Base-by-base conservation (phyloP, 176 grass and related monocot genomes). In the Avena atlantica region DNA sequence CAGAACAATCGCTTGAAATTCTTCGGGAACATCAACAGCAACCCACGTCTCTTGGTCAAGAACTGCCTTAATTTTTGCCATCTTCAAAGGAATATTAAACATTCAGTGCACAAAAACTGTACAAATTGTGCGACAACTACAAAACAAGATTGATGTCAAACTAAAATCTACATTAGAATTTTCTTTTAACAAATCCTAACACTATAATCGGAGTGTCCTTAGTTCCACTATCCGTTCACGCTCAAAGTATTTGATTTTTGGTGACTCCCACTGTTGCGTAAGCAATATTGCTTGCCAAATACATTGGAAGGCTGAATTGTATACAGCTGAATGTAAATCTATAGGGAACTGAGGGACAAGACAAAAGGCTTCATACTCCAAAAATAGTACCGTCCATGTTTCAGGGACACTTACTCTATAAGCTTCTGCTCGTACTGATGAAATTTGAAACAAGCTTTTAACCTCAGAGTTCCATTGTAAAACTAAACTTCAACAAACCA, bases 11-110 rank as follows among this genome's bases (percentile, higher is more conserved):
- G 86, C 80, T 91, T 96, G 97, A 62, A 99, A 99, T 85, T 99
- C 97, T 83, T 94, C 94, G 84, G 94, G 97, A 78, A 99, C 92
- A 68, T 96, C 97, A 74, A 99, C 87, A 59, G 94, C 87, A 44
- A 93, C 91, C 97, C 97, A 99, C 0, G 92, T 99, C 82, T 99
- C 97, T 93, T 99, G 97, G 87, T 96, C 97, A 82, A 99, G 92
- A 87, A 99, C 97, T 27, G 94, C 97, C 85, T 96, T 99, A 81
- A 99, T 96, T 94, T 99, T 99, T 78, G 92, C 80, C 94, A 99
- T 96, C 97, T 99, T 80, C 70, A 91, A 79, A 75, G 67, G 53
- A 62, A 76, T 42, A 83, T 57, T 65, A 44, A 24, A 82, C 50
- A 11, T 87, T 81, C 70, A 91, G 40, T 42, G 59, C 70, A 52